Evolutionary conservation across 148 eudicot species (phyloP).

Genomic region (Silene latifolia): DNA sequence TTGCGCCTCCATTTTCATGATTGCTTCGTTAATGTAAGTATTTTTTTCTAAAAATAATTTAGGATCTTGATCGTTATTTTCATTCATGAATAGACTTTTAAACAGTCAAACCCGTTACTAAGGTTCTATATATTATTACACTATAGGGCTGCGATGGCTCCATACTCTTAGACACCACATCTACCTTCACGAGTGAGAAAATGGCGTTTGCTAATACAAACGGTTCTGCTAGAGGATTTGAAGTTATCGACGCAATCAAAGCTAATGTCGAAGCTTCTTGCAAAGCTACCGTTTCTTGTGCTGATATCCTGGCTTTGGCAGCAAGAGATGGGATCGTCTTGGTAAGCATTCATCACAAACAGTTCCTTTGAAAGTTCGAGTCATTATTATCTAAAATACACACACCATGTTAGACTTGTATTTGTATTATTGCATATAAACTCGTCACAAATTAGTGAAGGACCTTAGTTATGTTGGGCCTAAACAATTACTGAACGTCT

Average conservation of each 20-base stretch:
- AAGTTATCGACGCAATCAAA: slow-evolving; percentile 57
- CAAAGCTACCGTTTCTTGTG: slow-evolving; percentile 46
- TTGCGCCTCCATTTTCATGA: slow-evolving; percentile 45
- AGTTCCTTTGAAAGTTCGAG: no score
- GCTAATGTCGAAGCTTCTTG: slow-evolving; percentile 52
- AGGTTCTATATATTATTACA: not conserved
- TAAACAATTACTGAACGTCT: no score
- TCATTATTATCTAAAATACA: no score
- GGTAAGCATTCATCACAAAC: slow-evolving; percentile 31
- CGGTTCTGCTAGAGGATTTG: slow-evolving; percentile 51
- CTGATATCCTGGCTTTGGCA: slow-evolving; percentile 57
- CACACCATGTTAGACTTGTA: no score
- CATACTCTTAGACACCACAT: slow-evolving; percentile 8
- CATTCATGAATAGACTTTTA: no score
- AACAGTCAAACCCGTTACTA: not conserved
- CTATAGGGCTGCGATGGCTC: slow-evolving; percentile 22
- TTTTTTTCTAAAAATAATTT: not conserved
- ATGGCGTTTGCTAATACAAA: slow-evolving; percentile 41
- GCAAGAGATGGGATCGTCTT: slow-evolving; percentile 44
- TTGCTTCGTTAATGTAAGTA: slow-evolving; percentile 37
- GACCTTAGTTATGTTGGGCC: not conserved
- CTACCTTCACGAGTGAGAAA: slow-evolving; percentile 38
- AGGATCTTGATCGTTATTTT: no score
- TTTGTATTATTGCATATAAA: no score
- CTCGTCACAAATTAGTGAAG: not conserved